These are phyloP conservation scores for Blastocystis sp. DNA, from an alignment of 352 stramenopile species.

Conservation along the genomic window DNA sequence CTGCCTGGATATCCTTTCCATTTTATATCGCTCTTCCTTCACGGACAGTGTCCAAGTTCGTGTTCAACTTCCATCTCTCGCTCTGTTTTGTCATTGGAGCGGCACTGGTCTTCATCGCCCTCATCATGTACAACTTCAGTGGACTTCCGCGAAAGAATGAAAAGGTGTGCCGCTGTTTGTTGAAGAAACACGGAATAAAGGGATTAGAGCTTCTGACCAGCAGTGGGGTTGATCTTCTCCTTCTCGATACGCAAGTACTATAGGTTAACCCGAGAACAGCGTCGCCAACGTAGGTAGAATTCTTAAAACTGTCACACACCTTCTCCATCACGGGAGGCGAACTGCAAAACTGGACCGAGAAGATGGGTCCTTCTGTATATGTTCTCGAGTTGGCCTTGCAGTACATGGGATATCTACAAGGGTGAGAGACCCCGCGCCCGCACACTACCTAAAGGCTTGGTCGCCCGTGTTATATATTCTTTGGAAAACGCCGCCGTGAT, in stretches of 20 bases:
- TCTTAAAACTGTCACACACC: conserved; percentile 63
- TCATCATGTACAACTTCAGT: conserved; percentile 66
- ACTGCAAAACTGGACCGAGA: conserved; percentile 68
- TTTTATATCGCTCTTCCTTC: neutral
- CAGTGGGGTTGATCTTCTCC: conserved; percentile 60
- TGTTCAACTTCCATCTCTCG: conserved; percentile 58
- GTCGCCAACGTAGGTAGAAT: conserved; percentile 53
- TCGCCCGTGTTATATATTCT: conserved; percentile 63
- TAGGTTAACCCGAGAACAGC: neutral
- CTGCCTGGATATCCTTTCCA: conserved; percentile 64
- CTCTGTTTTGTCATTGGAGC: conserved; percentile 41
- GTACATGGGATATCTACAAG: conserved; percentile 61
- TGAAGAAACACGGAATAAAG: conserved; percentile 26
- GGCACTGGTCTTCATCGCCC: conserved; percentile 47
- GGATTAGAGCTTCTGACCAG: conserved; percentile 53
- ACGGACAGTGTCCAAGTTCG: conserved; percentile 58
- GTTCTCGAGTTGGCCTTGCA: conserved; percentile 54
- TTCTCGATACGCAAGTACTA: conserved; percentile 70
- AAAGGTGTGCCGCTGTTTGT: conserved; percentile 55
- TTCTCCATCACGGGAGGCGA: conserved; percentile 62
- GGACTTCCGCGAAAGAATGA: conserved; percentile 29
- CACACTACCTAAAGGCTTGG: conserved; percentile 29
- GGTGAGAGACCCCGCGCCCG: neutral
- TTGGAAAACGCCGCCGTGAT: conserved; percentile 64
- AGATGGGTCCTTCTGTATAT: conserved; percentile 59